These are phyloP conservation scores for Triticum timopheevii DNA, from an alignment of 176 grass and related monocot genomes.

Conservation along the genomic window DNA sequence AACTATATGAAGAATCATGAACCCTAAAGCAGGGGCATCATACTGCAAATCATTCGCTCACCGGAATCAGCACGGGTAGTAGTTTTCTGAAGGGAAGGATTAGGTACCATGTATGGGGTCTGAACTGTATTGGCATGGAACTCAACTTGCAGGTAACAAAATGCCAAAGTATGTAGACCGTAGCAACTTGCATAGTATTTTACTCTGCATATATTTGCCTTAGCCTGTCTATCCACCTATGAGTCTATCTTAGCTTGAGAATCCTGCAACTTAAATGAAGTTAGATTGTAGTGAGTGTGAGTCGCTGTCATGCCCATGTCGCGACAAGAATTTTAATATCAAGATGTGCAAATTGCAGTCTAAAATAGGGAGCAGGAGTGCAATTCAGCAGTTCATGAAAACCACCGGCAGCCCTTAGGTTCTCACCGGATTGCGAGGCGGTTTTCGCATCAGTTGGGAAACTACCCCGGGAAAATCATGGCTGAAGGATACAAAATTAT, in stretches of 20 bases:
- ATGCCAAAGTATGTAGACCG: neutral
- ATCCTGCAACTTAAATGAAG: neutral
- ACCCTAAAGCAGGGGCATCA: constrained; percentile 3
- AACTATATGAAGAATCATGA: neutral
- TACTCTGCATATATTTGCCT: neutral
- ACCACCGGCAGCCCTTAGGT: neutral
- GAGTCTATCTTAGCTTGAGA: constrained; percentile 18
- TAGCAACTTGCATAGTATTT: neutral
- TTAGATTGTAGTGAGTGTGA: neutral
- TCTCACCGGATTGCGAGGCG: constrained; percentile 27
- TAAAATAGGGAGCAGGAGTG: neutral
- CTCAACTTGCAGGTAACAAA: constrained; percentile 25
- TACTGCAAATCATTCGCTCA: neutral
- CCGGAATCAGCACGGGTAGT: neutral
- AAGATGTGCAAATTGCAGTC: constrained; percentile 34
- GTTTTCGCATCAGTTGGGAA: neutral
- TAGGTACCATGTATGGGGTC: neutral
- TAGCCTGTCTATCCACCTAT: constrained; percentile 6
- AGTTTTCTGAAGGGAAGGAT: neutral
- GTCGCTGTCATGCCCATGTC: constrained; percentile 2
- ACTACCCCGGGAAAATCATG: neutral
- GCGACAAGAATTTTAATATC: neutral
- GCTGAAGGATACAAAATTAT: neutral
- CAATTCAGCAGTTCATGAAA: neutral
- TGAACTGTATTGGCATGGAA: neutral